These are phyloP conservation scores for Corylus americana DNA, from an alignment of 306 rosid species.

Conservation along the genomic window DNA sequence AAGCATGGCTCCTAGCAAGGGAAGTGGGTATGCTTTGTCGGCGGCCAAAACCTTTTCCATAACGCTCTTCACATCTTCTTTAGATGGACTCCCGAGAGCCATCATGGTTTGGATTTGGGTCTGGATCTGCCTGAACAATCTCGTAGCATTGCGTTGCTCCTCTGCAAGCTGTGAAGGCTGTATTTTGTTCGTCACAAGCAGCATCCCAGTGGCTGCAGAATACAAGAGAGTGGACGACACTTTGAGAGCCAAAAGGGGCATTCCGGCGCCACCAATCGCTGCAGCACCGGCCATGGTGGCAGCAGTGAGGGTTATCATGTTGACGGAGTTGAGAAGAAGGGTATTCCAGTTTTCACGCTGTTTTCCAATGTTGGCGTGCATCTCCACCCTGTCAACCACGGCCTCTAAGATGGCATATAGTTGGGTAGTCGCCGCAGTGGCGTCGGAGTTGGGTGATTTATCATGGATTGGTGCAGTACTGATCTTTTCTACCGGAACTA, in stretches of 20 bases:
- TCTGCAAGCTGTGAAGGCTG: slow-evolving; percentile 89
- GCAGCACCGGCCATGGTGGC: slow-evolving; percentile 61
- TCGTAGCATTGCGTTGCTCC: slow-evolving; percentile 74
- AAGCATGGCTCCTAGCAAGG: slow-evolving; percentile 70
- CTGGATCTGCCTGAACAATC: slow-evolving; percentile 56
- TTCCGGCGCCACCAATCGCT: slow-evolving; percentile 8
- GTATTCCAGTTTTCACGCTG: slow-evolving; percentile 77
- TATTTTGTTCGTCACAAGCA: slow-evolving; percentile 59
- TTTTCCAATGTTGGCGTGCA: slow-evolving; percentile 34
- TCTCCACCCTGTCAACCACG: slow-evolving; percentile 60
- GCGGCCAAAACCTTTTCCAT: slow-evolving; percentile 60
- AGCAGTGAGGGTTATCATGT: slow-evolving; percentile 77
- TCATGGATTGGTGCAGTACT: not conserved
- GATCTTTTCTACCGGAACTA: slow-evolving; percentile 15
- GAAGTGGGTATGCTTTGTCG: slow-evolving; percentile 83
- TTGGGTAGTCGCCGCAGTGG: slow-evolving; percentile 7
- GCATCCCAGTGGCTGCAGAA: slow-evolving; percentile 66
- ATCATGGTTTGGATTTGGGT: slow-evolving; percentile 44
- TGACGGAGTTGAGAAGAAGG: slow-evolving; percentile 66
- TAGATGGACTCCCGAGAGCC: slow-evolving; percentile 26
- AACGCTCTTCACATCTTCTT: slow-evolving; percentile 47
- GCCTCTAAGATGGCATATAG: slow-evolving; percentile 58
- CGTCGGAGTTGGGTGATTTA: not conserved
- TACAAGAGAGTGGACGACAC: slow-evolving; percentile 59
- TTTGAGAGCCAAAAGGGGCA: slow-evolving; percentile 47